phyloP scores from a whole-genome alignment of 2,329 filamentous ascomycete species.

The Alternaria solani region DNA sequence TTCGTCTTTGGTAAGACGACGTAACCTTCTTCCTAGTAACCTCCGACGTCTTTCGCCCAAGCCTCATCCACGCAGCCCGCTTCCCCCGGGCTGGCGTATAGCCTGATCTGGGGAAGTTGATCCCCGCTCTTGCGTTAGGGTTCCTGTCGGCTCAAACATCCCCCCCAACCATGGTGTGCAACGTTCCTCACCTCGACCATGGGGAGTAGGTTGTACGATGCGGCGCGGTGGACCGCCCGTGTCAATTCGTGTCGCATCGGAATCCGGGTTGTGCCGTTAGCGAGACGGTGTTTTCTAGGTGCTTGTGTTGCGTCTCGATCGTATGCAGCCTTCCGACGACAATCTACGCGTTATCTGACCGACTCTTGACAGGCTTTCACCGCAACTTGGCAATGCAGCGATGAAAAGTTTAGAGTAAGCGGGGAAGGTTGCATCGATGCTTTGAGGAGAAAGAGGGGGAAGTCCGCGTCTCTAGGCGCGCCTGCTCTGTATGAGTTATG shows the following conservation, averaged over 20 bases:
- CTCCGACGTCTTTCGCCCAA: slow-evolving; percentile 9
- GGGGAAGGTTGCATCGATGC: neutral
- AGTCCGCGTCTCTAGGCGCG: neutral
- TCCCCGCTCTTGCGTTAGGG: slow-evolving; percentile 27
- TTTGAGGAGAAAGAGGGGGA: neutral
- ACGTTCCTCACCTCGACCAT: slow-evolving; percentile 11
- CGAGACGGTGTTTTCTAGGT: neutral
- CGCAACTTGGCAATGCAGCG: slow-evolving; percentile 13
- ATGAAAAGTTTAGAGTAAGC: neutral
- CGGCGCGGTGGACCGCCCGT: slow-evolving; percentile 1
- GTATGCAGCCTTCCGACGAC: slow-evolving; percentile 6
- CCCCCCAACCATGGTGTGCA: slow-evolving; percentile 16
- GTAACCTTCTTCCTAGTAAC: slow-evolving; percentile 16
- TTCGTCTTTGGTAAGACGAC: slow-evolving; percentile 20
- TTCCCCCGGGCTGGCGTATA: slow-evolving; percentile 26
- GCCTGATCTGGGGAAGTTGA: slow-evolving; percentile 33
- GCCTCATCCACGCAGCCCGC: slow-evolving; percentile 20
- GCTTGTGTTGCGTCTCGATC: slow-evolving; percentile 1
- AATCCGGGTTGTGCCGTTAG: slow-evolving; percentile 9
- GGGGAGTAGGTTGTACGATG: slow-evolving; percentile 9
- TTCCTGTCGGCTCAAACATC: slow-evolving; percentile 23
- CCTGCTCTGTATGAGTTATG: neutral
- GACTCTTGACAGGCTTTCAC: slow-evolving; percentile 13
- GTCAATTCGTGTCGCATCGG: slow-evolving; percentile 4
- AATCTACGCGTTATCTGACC: slow-evolving; percentile 15